Evolutionary conservation across 306 rosid species (phyloP), one percentile per base, ranked within the genome.

Genomic region (Vachellia pachyceras): DNA sequence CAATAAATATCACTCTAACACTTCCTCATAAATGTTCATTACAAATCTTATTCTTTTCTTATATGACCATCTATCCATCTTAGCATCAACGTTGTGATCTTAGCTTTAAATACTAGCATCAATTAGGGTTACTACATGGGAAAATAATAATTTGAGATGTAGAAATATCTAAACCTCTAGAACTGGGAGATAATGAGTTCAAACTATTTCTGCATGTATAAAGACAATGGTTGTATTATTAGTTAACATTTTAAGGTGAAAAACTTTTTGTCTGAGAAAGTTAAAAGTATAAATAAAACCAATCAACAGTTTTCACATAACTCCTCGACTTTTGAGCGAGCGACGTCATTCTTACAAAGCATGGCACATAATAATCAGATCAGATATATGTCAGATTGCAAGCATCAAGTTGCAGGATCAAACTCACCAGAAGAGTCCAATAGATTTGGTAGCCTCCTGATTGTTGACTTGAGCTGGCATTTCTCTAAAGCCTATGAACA

Each of bases 391-490:
- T 61, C 20, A 1, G n/a, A 29, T 29, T 11, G 40, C 18, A 61
- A 61, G 39, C 40, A 29, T 25, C n/a, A 13, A 61, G 39, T 61
- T 11, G 9, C 4, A 29, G 18, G n/a, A 29, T 29, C 39, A 29
- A 61, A 61, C 68, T 29, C 68, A 61, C 68, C 18, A 29, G 40
- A 13, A 29, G 68, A 61, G 40, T 61, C 40, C 40, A 61, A 61
- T 61, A 29, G 68, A 29, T 29, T 61, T 29, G 68, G 39, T 33
- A 61, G 68, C 18, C 37, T 61, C 14, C 40, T 61, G 37, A 61
- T 29, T 13, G 68, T 61, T 61, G 40, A 6, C n/a, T 61, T 61
- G 40, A 61, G 68, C 68, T 61, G 68, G 41, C 68, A 61, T 61
- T 29, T 61, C n/a, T 61, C 41, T 61, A 61, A 29, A 61, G 68